These are phyloP conservation scores for Epichloe baconii DNA, from an alignment of 2,329 filamentous ascomycete species.

Conservation along the genomic window DNA sequence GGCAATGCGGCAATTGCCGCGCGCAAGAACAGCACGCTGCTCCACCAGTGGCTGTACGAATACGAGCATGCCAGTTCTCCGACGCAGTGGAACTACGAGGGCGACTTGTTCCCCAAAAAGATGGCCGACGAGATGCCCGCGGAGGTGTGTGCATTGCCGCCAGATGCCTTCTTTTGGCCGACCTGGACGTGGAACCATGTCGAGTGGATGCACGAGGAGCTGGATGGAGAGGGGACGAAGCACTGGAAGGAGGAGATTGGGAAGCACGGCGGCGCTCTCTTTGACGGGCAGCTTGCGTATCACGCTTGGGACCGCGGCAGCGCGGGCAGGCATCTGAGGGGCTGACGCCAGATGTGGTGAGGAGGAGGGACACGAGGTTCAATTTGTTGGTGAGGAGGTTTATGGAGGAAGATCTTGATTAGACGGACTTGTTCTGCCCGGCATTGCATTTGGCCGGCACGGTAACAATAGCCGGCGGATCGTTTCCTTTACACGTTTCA, in stretches of 20 bases:
- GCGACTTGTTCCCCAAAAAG: conserved; percentile 4
- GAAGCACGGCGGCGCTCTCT: conserved; percentile 6
- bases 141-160: conserved; percentile 7
- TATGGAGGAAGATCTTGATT: conserved; percentile 7
- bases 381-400: conserved; percentile 9
- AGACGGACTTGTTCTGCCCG: background rate
- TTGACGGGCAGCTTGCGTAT: conserved; percentile 9
- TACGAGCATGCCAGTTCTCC: conserved; percentile 1
- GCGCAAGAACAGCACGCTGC: conserved; percentile 8
- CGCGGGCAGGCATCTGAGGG: background rate
- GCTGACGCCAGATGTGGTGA: conserved; percentile 4
- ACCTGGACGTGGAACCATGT: conserved; percentile 9
- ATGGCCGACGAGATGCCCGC: conserved; percentile 1
- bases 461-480: too few species aligned
- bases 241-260: conserved; percentile 5
- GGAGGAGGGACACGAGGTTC: conserved; percentile 8
- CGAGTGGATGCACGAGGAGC: conserved; percentile 8
- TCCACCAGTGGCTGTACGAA: conserved; percentile 6
- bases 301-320: conserved; percentile 9
- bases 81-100: conserved; percentile 2
- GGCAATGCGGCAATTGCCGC: conserved; percentile 9
- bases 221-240: conserved; percentile 1
- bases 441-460: too few species aligned
- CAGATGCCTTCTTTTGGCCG: conserved; percentile 9
- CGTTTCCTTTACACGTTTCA: too few species aligned